These are phyloP conservation scores for Monosporascus ibericus DNA, from an alignment of 2,329 filamentous ascomycete species.

Conservation along the genomic window DNA sequence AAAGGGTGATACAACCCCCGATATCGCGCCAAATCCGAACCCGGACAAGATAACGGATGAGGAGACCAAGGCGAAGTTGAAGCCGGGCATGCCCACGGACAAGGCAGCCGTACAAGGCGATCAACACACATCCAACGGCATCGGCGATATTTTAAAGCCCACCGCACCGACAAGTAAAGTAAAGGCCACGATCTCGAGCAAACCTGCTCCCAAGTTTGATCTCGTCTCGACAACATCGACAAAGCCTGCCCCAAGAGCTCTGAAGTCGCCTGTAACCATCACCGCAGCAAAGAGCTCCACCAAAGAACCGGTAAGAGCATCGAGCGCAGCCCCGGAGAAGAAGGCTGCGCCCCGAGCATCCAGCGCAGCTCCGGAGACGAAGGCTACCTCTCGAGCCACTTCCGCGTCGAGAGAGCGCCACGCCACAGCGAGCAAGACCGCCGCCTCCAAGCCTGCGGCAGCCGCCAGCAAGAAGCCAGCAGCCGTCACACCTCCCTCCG, in stretches of 20 bases:
- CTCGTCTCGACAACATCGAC: background rate
- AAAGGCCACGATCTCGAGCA: conserved; percentile 25
- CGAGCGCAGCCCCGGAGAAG: conserved; percentile 29
- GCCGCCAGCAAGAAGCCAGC: conserved; percentile 37
- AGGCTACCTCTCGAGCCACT: conserved; percentile 17
- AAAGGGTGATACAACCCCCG: conserved; percentile 14
- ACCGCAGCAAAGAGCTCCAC: conserved; percentile 33
- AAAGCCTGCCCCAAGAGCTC: conserved; percentile 17
- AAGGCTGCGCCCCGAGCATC: conserved; percentile 12
- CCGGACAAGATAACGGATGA: conserved; percentile 35
- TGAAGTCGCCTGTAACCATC: conserved; percentile 30
- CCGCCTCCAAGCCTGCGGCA: conserved; percentile 24
- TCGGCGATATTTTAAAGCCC: conserved; percentile 11
- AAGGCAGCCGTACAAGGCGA: conserved; percentile 15
- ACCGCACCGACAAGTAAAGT: conserved; percentile 15
- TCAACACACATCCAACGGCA: conserved; percentile 9
- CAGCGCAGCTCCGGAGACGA: conserved; percentile 30
- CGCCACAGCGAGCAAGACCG: conserved; percentile 25
- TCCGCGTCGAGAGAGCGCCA: conserved; percentile 31
- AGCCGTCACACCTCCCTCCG: conserved; percentile 33
- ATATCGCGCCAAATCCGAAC: conserved; percentile 29
- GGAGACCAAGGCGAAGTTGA: conserved; percentile 27
- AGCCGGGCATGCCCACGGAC: conserved; percentile 26
- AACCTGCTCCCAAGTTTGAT: conserved; percentile 10
- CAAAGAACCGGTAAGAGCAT: conserved; percentile 19